phyloP scores from a whole-genome alignment of 1,284 basidiomycete genomes.

The Leccinum laetum region DNA sequence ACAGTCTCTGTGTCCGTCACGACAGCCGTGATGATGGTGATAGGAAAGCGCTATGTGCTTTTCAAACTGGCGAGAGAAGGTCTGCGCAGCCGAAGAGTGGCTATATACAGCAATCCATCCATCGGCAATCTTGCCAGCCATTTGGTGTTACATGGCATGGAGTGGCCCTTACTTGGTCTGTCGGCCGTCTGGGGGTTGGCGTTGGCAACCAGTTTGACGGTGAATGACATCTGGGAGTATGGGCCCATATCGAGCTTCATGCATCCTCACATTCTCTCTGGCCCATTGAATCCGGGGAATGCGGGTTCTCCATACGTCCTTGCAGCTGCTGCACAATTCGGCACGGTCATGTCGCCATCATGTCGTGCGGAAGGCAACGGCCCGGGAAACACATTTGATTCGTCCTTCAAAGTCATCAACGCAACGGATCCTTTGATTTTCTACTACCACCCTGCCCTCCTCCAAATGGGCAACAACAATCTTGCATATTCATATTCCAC shows the following conservation, averaged over 20 bases:
- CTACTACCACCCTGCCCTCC: too few relatives aligned
- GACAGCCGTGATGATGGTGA: conserved; percentile 15
- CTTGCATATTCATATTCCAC: background rate
- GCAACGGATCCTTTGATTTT: too few relatives aligned
- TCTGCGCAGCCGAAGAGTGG: conserved; percentile 10
- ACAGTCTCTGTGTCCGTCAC: background rate
- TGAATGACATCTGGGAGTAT: conserved; percentile 9
- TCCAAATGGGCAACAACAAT: too few relatives aligned
- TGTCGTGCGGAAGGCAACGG: background rate
- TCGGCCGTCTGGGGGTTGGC: conserved; percentile 15
- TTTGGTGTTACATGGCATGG: conserved; percentile 1
- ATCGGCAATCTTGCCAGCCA: conserved; percentile 10
- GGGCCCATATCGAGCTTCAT: fast-evolving
- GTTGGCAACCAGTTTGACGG: conserved; percentile 13
- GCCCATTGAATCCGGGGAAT: background rate
- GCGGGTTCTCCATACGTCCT: background rate
- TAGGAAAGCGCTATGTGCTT: conserved; percentile 17
- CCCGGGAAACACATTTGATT: background rate
- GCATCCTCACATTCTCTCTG: background rate
- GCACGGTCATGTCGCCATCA: fast-evolving
- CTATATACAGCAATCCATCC: conserved; percentile 12
- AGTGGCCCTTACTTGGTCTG: background rate
- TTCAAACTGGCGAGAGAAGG: conserved; percentile 13
- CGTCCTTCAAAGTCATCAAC: background rate
- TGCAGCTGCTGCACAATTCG: background rate